Base-by-base conservation (phyloP, 495 filamentous ascomycete genomes). In the Lasiosphaeria miniovina region DNA sequence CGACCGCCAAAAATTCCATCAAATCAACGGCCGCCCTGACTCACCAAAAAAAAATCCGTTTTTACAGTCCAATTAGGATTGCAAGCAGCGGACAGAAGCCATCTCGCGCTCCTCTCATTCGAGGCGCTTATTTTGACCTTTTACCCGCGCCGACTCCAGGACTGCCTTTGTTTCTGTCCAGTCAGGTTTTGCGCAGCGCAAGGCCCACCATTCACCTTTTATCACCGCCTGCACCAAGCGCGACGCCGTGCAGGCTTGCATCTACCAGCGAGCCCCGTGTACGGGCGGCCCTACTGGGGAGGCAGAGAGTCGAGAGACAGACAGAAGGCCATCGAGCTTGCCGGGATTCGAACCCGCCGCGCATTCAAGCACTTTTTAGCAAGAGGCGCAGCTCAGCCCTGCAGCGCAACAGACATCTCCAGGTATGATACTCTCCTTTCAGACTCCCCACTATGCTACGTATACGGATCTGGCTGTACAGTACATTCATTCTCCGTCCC, bases 1-100 rank as follows among this genome's bases (percentile, higher is more conserved):
- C 51, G 57, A 56, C 45, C 31, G 15, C 49, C 36, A 6, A 51
- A 61, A 65, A 66, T 61, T 66, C 57, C 61, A 62, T 71, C 71
- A 72, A 72, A 72, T 74, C 71, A 71, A 71, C 69, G 69, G 57
- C 48, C 67, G 57, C 54, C 62, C 49, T 64, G 58, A 54, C 60
- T 61, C 62, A 49, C 66, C 38, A 45, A 56, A 56, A 24, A 56
- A 68, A 62, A 53, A 59, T 36, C 62, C 24, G 24, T 53, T 15
- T 50, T 59, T 62, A 49, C 63, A 71, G 68, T 63, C 70, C 70
- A 73, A 73, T 73, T 62, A 68, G 69, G 64, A 55, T 31, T 43
- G 46, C 38, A 24, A 49, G 49, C 59, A 54, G n/a, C 45, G 15
- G 31, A 34, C 36, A 10, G 55, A 35, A 56, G 10, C 49, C 40